A percentile compares a stretch with the other conserved stretches of the same genome.
phyloP scores from a whole-genome alignment of 257 asterid genomes.

The Agastache rugosa region DNA sequence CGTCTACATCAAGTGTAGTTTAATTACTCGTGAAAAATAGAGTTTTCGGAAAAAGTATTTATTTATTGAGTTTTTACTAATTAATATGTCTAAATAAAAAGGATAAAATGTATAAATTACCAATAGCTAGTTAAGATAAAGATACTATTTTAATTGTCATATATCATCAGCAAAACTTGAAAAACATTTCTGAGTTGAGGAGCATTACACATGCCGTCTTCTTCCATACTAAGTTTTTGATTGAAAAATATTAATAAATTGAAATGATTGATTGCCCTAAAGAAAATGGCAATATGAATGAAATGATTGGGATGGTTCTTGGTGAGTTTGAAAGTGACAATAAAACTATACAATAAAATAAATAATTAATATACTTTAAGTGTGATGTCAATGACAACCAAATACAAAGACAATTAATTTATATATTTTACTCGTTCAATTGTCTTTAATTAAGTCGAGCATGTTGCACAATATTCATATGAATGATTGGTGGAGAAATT shows the following conservation, averaged over 20 bases:
- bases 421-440: not conserved
- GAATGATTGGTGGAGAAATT: not conserved
- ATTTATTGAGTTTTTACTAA: no score
- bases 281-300: conserved; percentile 4
- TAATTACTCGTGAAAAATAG: no score
- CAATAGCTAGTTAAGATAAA: no score
- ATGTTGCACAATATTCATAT: not conserved
- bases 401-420: conserved; percentile 25
- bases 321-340: conserved; percentile 43
- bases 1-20: no score
- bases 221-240: conserved; percentile 15
- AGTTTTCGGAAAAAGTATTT: no score
- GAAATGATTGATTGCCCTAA: conserved; percentile 26
- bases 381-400: conserved; percentile 40
- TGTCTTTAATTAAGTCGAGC: not conserved
- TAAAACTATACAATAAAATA: conserved; percentile 17
- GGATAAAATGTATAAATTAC: no score
- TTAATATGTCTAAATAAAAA: no score
- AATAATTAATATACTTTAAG: not conserved
- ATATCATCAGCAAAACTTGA: conserved; percentile 13
- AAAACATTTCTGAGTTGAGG: conserved; percentile 18
- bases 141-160: not conserved
- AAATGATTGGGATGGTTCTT: conserved; percentile 43
- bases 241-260: conserved; percentile 18
- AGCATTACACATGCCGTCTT: conserved; percentile 11